Evolutionary conservation across 2,329 filamentous ascomycete genomes (phyloP), one percentile per base, ranked within the genome.

Genomic region (Microcyclospora tardicrescens): DNA sequence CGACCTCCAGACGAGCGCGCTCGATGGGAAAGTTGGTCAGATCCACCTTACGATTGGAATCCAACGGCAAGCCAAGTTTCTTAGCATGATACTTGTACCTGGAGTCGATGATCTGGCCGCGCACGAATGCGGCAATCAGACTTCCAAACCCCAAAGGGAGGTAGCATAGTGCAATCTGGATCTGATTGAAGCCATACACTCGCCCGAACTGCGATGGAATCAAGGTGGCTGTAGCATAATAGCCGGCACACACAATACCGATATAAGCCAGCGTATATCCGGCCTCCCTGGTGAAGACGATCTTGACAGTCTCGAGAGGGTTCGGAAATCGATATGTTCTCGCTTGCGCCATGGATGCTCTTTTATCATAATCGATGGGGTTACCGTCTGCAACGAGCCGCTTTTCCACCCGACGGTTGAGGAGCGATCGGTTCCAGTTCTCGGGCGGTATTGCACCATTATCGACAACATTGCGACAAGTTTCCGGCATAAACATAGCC

Each of bases 11-110:
- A 5, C 66, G 57, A 2, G 61, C 61, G 12, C 56, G 54, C 44
- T 69, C 71, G 33, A 76, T 66, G 0, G 71, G 65, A 41, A 75
- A 75, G 19, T 64, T 53, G 5, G 51, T 49, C n/a, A 77, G 55
- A 41, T 73, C 66, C 39, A 69, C 63, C 12, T 66, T 69, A 5
- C 73, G 72, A 45, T 72, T 75, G 43, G 65, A 69, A 43, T 73
- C 72, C 45, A 84, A 71, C 2, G 65, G 62, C 40, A 86, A 63
- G 5, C 76, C 75, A n/a, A 78, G 62, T 28, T 68, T 67, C 36
- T 64, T 67, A 1, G 81, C 81, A 34, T 77, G 70, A 32, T 79
- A 72, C 6, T 75, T 68, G 57, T 83, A 93, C 56, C 86, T 86
- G 67, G 73, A 77, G 57, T 84, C 80, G 16, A 82, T 68, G 1